Evolutionary conservation across 176 grass and related monocot genomes (phyloP).

Genomic region (Pontederia crassipes): DNA sequence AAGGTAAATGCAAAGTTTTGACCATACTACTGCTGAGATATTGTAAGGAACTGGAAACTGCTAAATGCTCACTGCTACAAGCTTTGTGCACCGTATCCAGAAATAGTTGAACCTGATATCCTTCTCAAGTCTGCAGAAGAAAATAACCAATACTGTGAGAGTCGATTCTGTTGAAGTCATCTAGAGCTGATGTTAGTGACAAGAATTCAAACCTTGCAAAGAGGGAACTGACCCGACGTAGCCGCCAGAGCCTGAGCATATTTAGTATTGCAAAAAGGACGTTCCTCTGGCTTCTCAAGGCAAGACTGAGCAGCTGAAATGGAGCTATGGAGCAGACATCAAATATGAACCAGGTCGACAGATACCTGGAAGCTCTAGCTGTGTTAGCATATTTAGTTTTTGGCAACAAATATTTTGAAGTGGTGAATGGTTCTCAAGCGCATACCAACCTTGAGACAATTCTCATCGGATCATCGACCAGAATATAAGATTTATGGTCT

Average conservation of each 20-base stretch:
- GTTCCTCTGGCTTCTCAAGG: too few species aligned
- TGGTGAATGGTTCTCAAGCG: too few species aligned
- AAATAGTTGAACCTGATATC: conserved; percentile 78
- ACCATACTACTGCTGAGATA: neutral
- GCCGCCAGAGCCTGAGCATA: conserved; percentile 10
- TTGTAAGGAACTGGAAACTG: conserved; percentile 11
- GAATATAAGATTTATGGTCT: neutral
- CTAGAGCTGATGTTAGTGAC: conserved; percentile 12
- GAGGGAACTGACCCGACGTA: conserved; percentile 27
- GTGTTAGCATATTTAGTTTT: too few species aligned
- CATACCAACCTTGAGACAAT: neutral
- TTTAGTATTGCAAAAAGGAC: too few species aligned
- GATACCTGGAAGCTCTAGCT: too few species aligned
- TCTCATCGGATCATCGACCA: neutral
- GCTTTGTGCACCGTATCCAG: conserved; percentile 78
- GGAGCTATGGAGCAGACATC: too few species aligned
- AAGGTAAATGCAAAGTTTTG: neutral
- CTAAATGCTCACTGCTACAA: conserved; percentile 54
- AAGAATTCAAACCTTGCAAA: conserved; percentile 60
- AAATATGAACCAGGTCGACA: too few species aligned
- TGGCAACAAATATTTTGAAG: too few species aligned
- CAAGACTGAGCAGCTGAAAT: too few species aligned
- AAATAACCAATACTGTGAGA: conserved; percentile 4
- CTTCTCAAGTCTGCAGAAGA: conserved; percentile 73
- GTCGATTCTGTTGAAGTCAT: conserved; percentile 15